Evolutionary conservation across 352 stramenopile genomes (phyloP).

Genomic region (Pythium rishiriense): DNA sequence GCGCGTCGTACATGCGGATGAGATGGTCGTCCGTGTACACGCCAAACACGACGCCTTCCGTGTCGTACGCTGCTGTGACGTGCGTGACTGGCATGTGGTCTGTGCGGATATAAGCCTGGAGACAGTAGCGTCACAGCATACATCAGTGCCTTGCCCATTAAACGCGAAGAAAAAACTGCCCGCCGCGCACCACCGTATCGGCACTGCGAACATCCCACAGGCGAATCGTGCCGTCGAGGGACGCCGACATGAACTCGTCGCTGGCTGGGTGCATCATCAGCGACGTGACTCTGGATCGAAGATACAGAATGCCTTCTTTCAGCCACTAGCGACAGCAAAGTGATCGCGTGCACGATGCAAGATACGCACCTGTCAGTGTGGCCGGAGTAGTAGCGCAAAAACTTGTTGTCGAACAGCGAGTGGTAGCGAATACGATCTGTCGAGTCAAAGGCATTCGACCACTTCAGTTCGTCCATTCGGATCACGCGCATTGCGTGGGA

Average conservation of each 20-base stretch:
- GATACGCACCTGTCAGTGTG: slow-evolving; percentile 62
- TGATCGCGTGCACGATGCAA: too few relatives aligned
- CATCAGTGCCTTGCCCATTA: too few relatives aligned
- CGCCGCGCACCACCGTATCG: slow-evolving; percentile 55
- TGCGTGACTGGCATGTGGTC: slow-evolving; percentile 64
- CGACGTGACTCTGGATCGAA: slow-evolving; percentile 75
- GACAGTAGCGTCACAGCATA: slow-evolving; percentile 1
- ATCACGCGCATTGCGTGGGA: not conserved
- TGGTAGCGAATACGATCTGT: slow-evolving; percentile 85
- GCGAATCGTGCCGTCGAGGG: slow-evolving; percentile 73
- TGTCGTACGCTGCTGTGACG: slow-evolving; percentile 78
- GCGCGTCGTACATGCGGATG: slow-evolving; percentile 88
- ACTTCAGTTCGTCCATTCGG: not conserved
- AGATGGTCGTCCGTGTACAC: slow-evolving; percentile 86
- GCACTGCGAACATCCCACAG: slow-evolving; percentile 80
- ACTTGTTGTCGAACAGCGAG: slow-evolving; percentile 89
- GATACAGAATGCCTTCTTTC: too few relatives aligned
- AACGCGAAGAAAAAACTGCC: too few relatives aligned
- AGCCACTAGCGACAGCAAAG: not conserved
- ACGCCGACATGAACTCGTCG: slow-evolving; percentile 83
- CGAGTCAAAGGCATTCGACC: not conserved
- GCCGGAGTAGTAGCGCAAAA: slow-evolving; percentile 84
- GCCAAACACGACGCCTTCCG: slow-evolving; percentile 82
- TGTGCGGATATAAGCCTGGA: slow-evolving; percentile 59
- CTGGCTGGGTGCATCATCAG: slow-evolving; percentile 86